Conservation (phyloP, 2,329 filamentous ascomycete genomes). For the Verticillium isaacii region DNA sequence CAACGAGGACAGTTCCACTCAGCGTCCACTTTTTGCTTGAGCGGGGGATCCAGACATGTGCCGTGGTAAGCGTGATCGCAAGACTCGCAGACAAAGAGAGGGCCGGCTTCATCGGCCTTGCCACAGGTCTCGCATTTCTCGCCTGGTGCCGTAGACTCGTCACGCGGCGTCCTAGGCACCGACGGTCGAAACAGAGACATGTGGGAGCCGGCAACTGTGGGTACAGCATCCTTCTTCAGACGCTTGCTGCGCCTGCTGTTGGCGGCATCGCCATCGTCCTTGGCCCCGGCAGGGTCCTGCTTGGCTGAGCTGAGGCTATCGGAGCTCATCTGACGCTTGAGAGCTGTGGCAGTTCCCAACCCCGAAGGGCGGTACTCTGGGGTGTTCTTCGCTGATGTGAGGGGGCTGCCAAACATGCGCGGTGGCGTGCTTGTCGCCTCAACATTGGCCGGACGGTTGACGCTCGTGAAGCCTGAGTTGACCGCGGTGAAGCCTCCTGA, state of each 20-base stretch:
- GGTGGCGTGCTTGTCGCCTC: constrained; percentile 55
- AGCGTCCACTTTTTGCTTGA: constrained; percentile 70
- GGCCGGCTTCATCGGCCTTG: constrained; percentile 66
- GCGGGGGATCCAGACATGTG: constrained; percentile 80
- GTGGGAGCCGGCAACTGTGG: constrained; percentile 91
- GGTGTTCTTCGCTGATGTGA: constrained; percentile 58
- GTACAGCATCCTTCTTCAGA: constrained; percentile 75
- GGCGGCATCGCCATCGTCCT: constrained; percentile 58
- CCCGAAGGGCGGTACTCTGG: constrained; percentile 57
- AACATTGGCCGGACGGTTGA: constrained; percentile 47
- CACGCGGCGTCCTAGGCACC: constrained; percentile 59
- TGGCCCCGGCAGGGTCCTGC: constrained; percentile 42
- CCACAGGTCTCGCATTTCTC: constrained; percentile 84
- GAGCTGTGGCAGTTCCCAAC: constrained; percentile 49
- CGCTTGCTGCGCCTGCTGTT: constrained; percentile 81
- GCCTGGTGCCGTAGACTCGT: constrained; percentile 39
- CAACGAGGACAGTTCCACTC: constrained; percentile 98
- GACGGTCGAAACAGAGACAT: constrained; percentile 91
- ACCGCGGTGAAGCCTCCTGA: constrained; percentile 68
- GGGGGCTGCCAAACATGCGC: constrained; percentile 57
- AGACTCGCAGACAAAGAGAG: constrained; percentile 79
- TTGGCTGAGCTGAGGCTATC: constrained; percentile 45
- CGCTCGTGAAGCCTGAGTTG: constrained; percentile 64
- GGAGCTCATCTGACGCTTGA: constrained; percentile 74
- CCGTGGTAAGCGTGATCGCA: constrained; percentile 88